Evolutionary conservation across 148 eudicot species (phyloP), one percentile per base, ranked within the genome.

Genomic region (Diospyros lotus): DNA sequence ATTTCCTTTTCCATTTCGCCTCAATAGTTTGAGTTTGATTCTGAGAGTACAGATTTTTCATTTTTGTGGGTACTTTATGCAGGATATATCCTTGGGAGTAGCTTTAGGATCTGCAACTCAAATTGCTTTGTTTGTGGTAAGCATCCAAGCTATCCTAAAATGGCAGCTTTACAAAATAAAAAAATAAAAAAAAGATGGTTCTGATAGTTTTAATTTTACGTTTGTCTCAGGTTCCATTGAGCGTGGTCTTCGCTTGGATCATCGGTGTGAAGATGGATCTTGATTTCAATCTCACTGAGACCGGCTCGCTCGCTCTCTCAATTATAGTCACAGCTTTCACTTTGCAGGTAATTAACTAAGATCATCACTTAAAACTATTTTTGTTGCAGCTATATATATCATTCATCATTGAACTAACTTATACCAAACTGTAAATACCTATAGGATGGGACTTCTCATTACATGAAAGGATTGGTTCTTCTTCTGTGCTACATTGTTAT

Each of bases 391-490:
- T 41, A 59, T n/a, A 59, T n/a, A 15, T 60, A 1, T 1, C 11
- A 39, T 4, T 38, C 6, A 6, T 41, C 12, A 55, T 14, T 55
- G 59, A 1, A 6, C 12, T 6, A 9, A 55, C 8, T 1, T 55
- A 5, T 14, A 5, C 52, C 8, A 48, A 4, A 4, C 8, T 0
- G 52, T 65, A 1, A 10, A 11, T 40, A 0, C 4, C 6, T 65
- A 72, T 86, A 86, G 94, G 90, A 90, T 75, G 94, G 94, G 72
- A 86, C 81, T 61, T 88, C 95, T 58, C 89, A 90, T 77, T 90
- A 90, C 80, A 64, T 90, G 76, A 90, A 90, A 75, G 95, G 95
- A 58, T 80, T 77, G 14, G 73, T 85, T 69, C 90, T 90, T 54
- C 74, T 82, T 9, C 76, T 88, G 11, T 73, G 75, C 48, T 90